Percentiles rank a stretch among this genome's conserved stretches.
phyloP scores from a whole-genome alignment of 192 early-diverging fungal species.

The Backusella mclennaniae region DNA sequence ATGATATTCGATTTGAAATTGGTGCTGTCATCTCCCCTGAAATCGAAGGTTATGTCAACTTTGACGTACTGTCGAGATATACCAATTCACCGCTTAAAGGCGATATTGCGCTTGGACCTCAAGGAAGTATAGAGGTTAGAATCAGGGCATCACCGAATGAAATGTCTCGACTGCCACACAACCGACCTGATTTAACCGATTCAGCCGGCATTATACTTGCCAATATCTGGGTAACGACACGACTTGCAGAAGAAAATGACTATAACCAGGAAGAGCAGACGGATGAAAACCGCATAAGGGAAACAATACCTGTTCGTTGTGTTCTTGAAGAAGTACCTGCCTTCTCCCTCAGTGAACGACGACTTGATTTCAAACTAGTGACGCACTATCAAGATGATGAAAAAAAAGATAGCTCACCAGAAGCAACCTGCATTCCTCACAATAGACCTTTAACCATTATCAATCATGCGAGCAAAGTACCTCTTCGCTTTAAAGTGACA shows the following conservation, averaged over 20 bases:
- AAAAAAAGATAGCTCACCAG: slow-evolving; percentile 8
- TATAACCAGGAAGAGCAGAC: slow-evolving; percentile 1
- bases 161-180: slow-evolving; percentile 52
- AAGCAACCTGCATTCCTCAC: slow-evolving; percentile 22
- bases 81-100: slow-evolving; percentile 79
- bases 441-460: slow-evolving; percentile 48
- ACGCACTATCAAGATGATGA: slow-evolving; percentile 43
- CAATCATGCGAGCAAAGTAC: slow-evolving; percentile 64
- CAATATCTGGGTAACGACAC: slow-evolving; percentile 64
- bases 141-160: slow-evolving; percentile 66
- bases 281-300: slow-evolving; percentile 41
- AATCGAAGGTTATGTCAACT: slow-evolving; percentile 55
- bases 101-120: slow-evolving; percentile 60
- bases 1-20: slow-evolving; percentile 81
- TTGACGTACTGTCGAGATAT: slow-evolving; percentile 77
- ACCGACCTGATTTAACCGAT: slow-evolving; percentile 56
- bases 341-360: slow-evolving; percentile 65
- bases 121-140: slow-evolving; percentile 68
- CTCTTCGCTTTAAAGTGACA: slow-evolving; percentile 64
- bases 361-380: slow-evolving; percentile 65
- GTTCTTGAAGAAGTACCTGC: slow-evolving; percentile 64
- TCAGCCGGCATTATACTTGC: slow-evolving; percentile 66
- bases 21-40: slow-evolving; percentile 62
- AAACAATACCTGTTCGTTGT: slow-evolving; percentile 67
- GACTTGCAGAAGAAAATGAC: slow-evolving; percentile 39